phyloP scores from a whole-genome alignment of 2,329 filamentous ascomycete genomes.

The Emericellopsis atlantica region DNA sequence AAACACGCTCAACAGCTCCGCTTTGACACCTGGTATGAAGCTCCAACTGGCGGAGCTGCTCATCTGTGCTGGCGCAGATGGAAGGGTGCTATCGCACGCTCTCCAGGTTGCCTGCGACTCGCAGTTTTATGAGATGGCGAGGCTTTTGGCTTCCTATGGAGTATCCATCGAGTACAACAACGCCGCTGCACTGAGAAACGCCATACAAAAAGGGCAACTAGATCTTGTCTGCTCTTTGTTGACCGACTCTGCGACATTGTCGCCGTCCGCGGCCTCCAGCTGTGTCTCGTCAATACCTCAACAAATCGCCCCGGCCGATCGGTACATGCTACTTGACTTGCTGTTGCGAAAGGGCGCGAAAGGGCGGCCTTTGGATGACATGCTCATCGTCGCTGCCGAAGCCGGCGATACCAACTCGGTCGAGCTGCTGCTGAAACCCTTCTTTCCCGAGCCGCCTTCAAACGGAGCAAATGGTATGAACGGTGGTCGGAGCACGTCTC shows the following conservation, averaged over 20 bases:
- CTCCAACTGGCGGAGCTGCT: conserved; percentile 40
- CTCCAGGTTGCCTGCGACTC: conserved; percentile 34
- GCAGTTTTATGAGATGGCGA: conserved; percentile 41
- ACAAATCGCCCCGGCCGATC: conserved; percentile 28
- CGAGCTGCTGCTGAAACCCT: conserved; percentile 34
- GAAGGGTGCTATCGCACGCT: conserved; percentile 33
- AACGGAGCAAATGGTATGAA: neutral
- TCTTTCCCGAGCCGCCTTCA: conserved; percentile 21
- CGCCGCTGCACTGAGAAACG: conserved; percentile 32
- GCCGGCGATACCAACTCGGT: conserved; percentile 32
- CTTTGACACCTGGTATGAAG: conserved; percentile 34
- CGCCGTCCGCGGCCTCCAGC: conserved; percentile 31
- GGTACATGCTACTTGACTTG: conserved; percentile 28
- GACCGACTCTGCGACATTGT: conserved; percentile 26
- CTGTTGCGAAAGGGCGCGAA: conserved; percentile 38
- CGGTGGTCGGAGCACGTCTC: conserved; percentile 1
- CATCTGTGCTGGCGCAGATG: conserved; percentile 43
- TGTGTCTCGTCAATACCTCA: conserved; percentile 37
- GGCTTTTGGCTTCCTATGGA: conserved; percentile 37
- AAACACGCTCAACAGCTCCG: conserved; percentile 29
- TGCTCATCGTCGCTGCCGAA: conserved; percentile 35
- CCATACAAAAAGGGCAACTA: conserved; percentile 29
- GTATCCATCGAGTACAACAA: conserved; percentile 42
- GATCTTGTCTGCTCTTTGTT: conserved; percentile 35
- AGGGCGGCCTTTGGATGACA: conserved; percentile 32